Percentiles rank a stretch among this genome's conserved stretches.
Conservation (phyloP, 2,329 filamentous ascomycete species). For the Penicillium fuscoglaucum region DNA sequence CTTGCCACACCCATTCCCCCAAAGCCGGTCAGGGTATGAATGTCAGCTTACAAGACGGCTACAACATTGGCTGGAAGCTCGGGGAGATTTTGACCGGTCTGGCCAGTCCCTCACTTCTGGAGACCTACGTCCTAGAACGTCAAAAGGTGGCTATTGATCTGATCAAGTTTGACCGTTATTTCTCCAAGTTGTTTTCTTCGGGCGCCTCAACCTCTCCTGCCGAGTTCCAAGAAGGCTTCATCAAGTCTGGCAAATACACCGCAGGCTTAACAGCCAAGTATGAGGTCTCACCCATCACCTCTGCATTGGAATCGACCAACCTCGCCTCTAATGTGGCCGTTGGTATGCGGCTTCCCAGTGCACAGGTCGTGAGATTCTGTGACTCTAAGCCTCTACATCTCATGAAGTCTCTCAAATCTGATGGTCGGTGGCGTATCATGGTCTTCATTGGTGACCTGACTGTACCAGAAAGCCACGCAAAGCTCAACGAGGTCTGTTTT, state of each 20-base stretch:
- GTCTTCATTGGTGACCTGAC: constrained; percentile 50
- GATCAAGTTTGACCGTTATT: constrained; percentile 61
- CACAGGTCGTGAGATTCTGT: constrained; percentile 60
- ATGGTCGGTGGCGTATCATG: constrained; percentile 55
- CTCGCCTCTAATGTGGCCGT: constrained; percentile 42
- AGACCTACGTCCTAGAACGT: constrained; percentile 57
- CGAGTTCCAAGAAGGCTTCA: constrained; percentile 58
- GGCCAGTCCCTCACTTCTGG: constrained; percentile 46
- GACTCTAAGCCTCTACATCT: constrained; percentile 60
- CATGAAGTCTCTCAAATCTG: constrained; percentile 51
- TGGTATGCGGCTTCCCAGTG: constrained; percentile 54
- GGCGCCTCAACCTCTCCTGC: constrained; percentile 46
- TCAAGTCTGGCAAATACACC: constrained; percentile 59
- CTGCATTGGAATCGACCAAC: constrained; percentile 34
- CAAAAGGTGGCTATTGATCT: constrained; percentile 57
- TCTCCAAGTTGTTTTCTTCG: constrained; percentile 55
- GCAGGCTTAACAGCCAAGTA: constrained; percentile 61
- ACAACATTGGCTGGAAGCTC: constrained; percentile 64
- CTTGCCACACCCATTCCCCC: constrained; percentile 68
- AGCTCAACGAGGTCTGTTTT: constrained; percentile 42
- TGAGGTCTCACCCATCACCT: constrained; percentile 51
- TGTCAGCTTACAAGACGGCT: constrained; percentile 57
- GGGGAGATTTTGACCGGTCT: constrained; percentile 50
- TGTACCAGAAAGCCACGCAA: constrained; percentile 24
- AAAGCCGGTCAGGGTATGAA: constrained; percentile 67